Percentiles rank a stretch among this genome's conserved stretches.
Conservation (phyloP, 1,284 basidiomycete species). For the Cerrena zonata region DNA sequence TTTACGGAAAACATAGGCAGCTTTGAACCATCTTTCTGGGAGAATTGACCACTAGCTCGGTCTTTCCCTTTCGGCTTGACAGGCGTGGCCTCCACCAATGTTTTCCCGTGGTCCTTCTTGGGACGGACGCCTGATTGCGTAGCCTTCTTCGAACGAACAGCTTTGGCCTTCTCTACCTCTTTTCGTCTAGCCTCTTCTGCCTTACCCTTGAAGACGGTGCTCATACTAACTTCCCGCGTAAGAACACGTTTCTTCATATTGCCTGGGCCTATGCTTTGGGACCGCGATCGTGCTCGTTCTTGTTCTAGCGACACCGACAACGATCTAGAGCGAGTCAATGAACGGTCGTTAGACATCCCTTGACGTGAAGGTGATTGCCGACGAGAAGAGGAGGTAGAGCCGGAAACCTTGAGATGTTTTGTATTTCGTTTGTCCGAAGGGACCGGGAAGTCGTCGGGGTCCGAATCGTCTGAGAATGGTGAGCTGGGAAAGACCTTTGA, state of each 20-base stretch:
- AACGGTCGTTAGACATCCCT: slow-evolving; percentile 9
- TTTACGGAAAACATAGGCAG: background rate
- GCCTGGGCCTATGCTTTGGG: slow-evolving; percentile 29
- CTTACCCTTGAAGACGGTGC: slow-evolving; percentile 50
- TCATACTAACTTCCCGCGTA: slow-evolving; percentile 69
- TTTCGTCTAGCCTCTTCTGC: slow-evolving; percentile 12
- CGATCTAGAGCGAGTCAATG: slow-evolving; percentile 42
- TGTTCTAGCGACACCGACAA: slow-evolving; percentile 59
- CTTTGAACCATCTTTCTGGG: background rate
- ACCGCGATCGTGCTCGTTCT: slow-evolving; percentile 40
- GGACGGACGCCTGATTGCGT: background rate
- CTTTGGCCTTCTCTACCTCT: slow-evolving; percentile 8
- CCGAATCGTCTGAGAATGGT: slow-evolving; percentile 40
- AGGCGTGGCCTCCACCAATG: slow-evolving; percentile 57
- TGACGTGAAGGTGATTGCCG: slow-evolving; percentile 14
- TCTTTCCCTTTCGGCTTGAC: slow-evolving; percentile 31
- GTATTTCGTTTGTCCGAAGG: slow-evolving; percentile 19
- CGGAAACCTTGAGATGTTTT: slow-evolving; percentile 17
- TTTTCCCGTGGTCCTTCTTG: slow-evolving; percentile 32
- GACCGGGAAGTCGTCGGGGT: slow-evolving; percentile 10
- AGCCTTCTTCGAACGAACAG: slow-evolving; percentile 4
- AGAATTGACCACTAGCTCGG: background rate
- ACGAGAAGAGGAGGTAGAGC: slow-evolving; percentile 15
- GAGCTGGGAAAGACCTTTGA: slow-evolving; percentile 62
- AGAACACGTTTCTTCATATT: slow-evolving; percentile 41